Evolutionary conservation across 108 stramenopile genomes (phyloP).

Genomic region (Cylindrotheca closterium): DNA sequence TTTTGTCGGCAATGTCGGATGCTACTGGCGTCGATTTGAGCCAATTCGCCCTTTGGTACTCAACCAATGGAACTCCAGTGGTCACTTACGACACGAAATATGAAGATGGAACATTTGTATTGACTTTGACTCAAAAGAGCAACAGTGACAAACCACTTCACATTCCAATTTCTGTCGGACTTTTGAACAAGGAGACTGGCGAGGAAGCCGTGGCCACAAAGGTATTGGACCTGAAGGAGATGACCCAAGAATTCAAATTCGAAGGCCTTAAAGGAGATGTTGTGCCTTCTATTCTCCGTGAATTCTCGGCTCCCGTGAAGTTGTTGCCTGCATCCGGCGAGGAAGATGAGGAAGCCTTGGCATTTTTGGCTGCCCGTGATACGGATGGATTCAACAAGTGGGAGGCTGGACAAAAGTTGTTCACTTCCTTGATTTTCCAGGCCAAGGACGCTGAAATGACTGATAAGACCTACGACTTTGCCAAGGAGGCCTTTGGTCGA

Average conservation of each 20-base stretch:
- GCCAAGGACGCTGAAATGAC: constrained; percentile 28
- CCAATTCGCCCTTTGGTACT: constrained; percentile 93
- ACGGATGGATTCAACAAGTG: constrained; percentile 93
- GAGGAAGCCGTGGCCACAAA: constrained; percentile 76
- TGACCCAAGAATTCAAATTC: constrained; percentile 84
- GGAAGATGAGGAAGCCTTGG: constrained; percentile 62
- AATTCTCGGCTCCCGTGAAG: constrained; percentile 94
- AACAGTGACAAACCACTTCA: constrained; percentile 69
- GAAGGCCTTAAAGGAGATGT: constrained; percentile 64
- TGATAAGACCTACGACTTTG: constrained; percentile 40
- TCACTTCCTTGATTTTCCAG: constrained; percentile 62
- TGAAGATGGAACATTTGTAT: constrained; percentile 57
- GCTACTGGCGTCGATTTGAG: constrained; percentile 84
- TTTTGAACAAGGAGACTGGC: constrained; percentile 83
- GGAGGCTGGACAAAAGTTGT: constrained; percentile 85
- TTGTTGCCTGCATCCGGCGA: constrained; percentile 52
- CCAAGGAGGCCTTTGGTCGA: constrained; percentile 58
- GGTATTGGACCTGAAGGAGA: constrained; percentile 86
- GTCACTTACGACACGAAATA: constrained; percentile 62
- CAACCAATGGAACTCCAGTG: constrained; percentile 91
- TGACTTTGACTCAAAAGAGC: constrained; percentile 59
- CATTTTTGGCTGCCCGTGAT: constrained; percentile 84
- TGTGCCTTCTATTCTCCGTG: constrained; percentile 87
- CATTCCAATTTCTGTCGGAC: constrained; percentile 92
- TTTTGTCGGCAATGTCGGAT: constrained; percentile 94